Conservation (phyloP, 2,329 filamentous ascomycete genomes). For the Cyphellophora attinorum region DNA sequence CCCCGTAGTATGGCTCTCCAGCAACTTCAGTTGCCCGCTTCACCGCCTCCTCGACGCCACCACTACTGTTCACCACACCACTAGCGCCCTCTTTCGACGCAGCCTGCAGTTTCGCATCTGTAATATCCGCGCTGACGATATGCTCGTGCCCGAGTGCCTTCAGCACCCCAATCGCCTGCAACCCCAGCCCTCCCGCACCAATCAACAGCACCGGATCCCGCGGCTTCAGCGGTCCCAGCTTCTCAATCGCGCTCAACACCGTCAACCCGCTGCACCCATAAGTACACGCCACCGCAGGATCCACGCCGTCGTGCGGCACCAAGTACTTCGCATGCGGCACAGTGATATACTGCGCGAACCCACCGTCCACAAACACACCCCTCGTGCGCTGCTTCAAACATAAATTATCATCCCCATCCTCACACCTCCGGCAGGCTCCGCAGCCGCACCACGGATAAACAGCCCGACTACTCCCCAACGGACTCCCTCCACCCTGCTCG, state of each 20-base stretch:
- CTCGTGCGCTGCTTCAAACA: slow-evolving; percentile 2
- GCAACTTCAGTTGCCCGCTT: slow-evolving; percentile 5
- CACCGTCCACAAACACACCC: slow-evolving; percentile 5
- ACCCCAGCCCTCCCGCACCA: slow-evolving; percentile 6
- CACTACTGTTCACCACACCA: slow-evolving; percentile 2
- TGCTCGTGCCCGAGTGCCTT: slow-evolving; percentile 5
- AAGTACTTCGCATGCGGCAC: slow-evolving; percentile 11
- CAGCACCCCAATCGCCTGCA: slow-evolving; percentile 11
- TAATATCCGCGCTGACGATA: slow-evolving; percentile 9
- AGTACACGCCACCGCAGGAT: slow-evolving; percentile 5
- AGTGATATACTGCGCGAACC: slow-evolving; percentile 10
- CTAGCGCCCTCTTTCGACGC: slow-evolving; percentile 8
- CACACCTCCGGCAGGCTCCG: slow-evolving; percentile 7
- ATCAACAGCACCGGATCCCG: slow-evolving; percentile 7
- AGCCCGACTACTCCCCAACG: slow-evolving; percentile 3
- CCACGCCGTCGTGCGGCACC: slow-evolving; percentile 8
- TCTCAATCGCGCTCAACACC: slow-evolving; percentile 5
- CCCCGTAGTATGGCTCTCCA: slow-evolving; percentile 5
- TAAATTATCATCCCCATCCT: slow-evolving; percentile 7
- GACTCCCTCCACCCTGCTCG: no score
- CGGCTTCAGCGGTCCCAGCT: slow-evolving; percentile 5
- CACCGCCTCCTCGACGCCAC: not conserved
- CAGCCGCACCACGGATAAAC: slow-evolving; percentile 11
- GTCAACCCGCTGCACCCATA: slow-evolving; percentile 8
- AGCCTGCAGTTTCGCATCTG: slow-evolving; percentile 4